These are phyloP conservation scores for Schizothecium vesticola DNA, from an alignment of 495 filamentous ascomycete genomes.

Conservation along the genomic window DNA sequence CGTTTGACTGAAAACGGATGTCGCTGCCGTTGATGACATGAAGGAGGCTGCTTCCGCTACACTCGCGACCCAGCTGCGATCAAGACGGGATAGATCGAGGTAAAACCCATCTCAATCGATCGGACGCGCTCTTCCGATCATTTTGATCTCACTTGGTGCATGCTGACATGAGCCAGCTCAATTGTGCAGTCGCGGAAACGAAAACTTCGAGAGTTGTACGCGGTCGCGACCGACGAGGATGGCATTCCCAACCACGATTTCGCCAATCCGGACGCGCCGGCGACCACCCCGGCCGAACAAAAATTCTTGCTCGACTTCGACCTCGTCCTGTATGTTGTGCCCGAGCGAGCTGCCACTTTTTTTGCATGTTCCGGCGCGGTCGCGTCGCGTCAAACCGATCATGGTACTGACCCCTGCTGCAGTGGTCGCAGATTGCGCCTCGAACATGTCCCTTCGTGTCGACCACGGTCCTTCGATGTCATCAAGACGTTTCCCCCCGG, in stretches of 20 bases:
- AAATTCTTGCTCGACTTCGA: slow-evolving; percentile 71
- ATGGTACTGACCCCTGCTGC: slow-evolving; percentile 13
- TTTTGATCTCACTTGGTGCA: slow-evolving; percentile 33
- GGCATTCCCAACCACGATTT: slow-evolving; percentile 39
- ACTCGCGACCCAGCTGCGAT: slow-evolving; percentile 50
- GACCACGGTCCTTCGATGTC: slow-evolving; percentile 40
- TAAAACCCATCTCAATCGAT: slow-evolving; percentile 35
- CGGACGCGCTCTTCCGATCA: slow-evolving; percentile 41
- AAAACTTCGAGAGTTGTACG: slow-evolving; percentile 76
- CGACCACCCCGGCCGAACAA: slow-evolving; percentile 49
- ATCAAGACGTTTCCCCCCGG: not conserved
- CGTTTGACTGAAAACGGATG: slow-evolving; percentile 56
- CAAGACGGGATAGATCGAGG: slow-evolving; percentile 48
- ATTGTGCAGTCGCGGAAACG: slow-evolving; percentile 74
- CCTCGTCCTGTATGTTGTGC: slow-evolving; percentile 62
- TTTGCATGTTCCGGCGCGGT: slow-evolving; percentile 16
- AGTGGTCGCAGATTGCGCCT: slow-evolving; percentile 71
- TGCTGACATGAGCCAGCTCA: slow-evolving; percentile 53
- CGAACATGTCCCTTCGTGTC: slow-evolving; percentile 58
- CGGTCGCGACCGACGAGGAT: slow-evolving; percentile 48
- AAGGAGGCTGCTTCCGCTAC: slow-evolving; percentile 53
- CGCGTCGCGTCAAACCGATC: slow-evolving; percentile 13
- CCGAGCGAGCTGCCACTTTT: slow-evolving; percentile 4
- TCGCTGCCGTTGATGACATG: slow-evolving; percentile 52
- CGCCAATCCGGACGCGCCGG: slow-evolving; percentile 40